Conservation (phyloP, 441 rosid species). For the Raphanus hybrid region DNA sequence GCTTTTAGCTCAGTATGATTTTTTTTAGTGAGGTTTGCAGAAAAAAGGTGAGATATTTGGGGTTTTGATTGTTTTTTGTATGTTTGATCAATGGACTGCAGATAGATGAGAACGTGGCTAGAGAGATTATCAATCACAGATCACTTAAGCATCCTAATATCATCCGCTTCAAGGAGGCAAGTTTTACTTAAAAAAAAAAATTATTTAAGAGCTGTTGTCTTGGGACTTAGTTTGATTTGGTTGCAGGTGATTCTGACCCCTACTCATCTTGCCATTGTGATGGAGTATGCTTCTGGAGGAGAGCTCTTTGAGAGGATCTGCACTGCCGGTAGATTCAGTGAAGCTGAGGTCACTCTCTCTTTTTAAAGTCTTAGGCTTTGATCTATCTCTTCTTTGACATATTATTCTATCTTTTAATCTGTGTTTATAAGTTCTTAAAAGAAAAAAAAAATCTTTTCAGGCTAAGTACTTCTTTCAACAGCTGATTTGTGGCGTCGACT, state of each 20-base stretch:
- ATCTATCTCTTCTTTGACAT: neutral
- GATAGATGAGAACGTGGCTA: constrained; percentile 97
- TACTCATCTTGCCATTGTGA: constrained; percentile 88
- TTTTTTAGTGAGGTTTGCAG: neutral
- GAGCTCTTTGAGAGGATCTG: constrained; percentile 92
- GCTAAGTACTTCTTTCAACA: constrained; percentile 97
- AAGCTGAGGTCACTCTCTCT: constrained; percentile 76
- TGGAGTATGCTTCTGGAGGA: constrained; percentile 98
- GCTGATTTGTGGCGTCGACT: constrained; percentile 87
- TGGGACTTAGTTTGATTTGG: neutral
- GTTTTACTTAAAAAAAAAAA: neutral
- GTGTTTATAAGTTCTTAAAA: neutral
- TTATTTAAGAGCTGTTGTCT: too few species aligned
- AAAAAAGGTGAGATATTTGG: too few species aligned
- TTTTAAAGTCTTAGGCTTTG: constrained; percentile 42
- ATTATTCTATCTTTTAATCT: neutral
- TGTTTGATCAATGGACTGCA: constrained; percentile 40
- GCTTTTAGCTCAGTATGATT: neutral
- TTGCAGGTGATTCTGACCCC: constrained; percentile 87
- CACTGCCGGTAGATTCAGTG: constrained; percentile 95
- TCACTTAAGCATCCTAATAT: constrained; percentile 92
- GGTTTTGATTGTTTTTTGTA: constrained; percentile 24
- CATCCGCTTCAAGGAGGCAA: constrained; percentile 92
- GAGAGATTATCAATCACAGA: constrained; percentile 96
- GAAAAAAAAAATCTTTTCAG: constrained; percentile 42